A percentile compares a stretch with the other conserved stretches of the same genome.
phyloP scores from a whole-genome alignment of 805 yeast species.

The Monosporozyma aquatica region DNA sequence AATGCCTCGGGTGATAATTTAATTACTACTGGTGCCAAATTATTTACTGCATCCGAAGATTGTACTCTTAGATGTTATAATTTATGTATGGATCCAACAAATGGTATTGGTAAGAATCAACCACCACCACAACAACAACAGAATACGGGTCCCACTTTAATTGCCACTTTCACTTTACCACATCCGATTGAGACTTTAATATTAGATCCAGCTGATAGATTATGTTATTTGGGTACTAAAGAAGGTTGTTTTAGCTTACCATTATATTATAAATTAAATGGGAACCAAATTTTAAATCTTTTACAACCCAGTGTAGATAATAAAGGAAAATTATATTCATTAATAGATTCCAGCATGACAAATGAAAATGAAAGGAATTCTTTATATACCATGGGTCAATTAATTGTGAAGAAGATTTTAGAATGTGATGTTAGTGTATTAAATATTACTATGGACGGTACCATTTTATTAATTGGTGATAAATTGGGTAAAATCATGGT shows the following conservation, averaged over 20 bases:
- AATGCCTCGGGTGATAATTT: constrained; percentile 37
- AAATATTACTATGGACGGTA: constrained; percentile 64
- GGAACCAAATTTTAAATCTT: constrained; percentile 39
- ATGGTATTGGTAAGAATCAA: constrained; percentile 1
- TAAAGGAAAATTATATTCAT: constrained; percentile 33
- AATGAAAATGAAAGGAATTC: constrained; percentile 18
- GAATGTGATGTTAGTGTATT: constrained; percentile 41
- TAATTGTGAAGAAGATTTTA: constrained; percentile 17
- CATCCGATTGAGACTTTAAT: constrained; percentile 47
- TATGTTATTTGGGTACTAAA: constrained; percentile 57
- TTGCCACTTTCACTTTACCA: constrained; percentile 67
- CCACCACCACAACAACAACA: too few relatives aligned
- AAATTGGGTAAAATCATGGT: constrained; percentile 55
- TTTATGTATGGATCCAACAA: constrained; percentile 28
- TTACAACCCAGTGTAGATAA: constrained; percentile 38
- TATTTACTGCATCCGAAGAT: constrained; percentile 66
- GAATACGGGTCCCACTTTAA: constrained; percentile 29
- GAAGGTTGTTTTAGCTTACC: constrained; percentile 39
- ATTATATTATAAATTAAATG: constrained; percentile 26
- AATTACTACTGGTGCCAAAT: constrained; percentile 41
- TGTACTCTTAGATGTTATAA: constrained; percentile 67
- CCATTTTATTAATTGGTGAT: constrained; percentile 66
- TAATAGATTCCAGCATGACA: constrained; percentile 39
- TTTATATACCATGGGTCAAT: constrained; percentile 21
- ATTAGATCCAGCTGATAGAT: constrained; percentile 72